A percentile compares a stretch with the other conserved stretches of the same genome.
phyloP scores from a whole-genome alignment of 2,329 filamentous ascomycete species.

The Xylaria sp. region DNA sequence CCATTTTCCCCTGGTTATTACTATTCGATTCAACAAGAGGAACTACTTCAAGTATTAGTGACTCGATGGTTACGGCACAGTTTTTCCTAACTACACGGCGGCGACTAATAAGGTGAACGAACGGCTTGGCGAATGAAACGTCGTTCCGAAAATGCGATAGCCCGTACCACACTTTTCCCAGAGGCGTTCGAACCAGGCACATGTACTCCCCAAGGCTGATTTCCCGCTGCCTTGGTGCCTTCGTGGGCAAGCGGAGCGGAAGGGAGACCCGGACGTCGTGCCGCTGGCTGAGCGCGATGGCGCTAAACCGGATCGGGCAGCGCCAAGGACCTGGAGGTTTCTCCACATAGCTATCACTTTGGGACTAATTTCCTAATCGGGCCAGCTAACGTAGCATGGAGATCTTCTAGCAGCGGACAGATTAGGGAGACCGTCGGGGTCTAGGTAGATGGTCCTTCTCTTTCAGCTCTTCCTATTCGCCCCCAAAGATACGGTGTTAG shows the following conservation, averaged over 20 bases:
- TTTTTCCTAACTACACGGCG: background rate
- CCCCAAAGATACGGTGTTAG: constrained; percentile 1
- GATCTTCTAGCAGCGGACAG: background rate
- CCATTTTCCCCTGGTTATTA: constrained; percentile 16
- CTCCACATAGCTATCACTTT: constrained; percentile 16
- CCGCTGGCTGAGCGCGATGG: constrained; percentile 26
- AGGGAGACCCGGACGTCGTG: constrained; percentile 8
- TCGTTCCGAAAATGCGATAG: background rate
- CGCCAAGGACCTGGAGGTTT: constrained; percentile 1
- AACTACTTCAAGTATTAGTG: background rate
- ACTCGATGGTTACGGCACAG: constrained; percentile 24
- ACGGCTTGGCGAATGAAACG: background rate
- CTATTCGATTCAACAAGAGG: constrained; percentile 1
- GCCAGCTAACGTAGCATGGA: constrained; percentile 6
- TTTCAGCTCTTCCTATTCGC: constrained; percentile 13
- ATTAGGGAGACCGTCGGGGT: background rate
- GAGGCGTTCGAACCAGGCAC: constrained; percentile 17
- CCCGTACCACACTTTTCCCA: background rate
- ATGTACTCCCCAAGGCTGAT: constrained; percentile 13
- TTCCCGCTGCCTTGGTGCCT: background rate
- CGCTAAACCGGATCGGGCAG: constrained; percentile 21
- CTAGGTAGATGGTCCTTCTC: background rate
- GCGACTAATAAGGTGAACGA: background rate
- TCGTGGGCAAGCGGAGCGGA: background rate
- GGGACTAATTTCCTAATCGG: constrained; percentile 25